A percentile compares a stretch with the other conserved stretches of the same genome.
Evolutionary conservation across 257 asterid species (phyloP).

Genomic region (Prunella vulgaris): DNA sequence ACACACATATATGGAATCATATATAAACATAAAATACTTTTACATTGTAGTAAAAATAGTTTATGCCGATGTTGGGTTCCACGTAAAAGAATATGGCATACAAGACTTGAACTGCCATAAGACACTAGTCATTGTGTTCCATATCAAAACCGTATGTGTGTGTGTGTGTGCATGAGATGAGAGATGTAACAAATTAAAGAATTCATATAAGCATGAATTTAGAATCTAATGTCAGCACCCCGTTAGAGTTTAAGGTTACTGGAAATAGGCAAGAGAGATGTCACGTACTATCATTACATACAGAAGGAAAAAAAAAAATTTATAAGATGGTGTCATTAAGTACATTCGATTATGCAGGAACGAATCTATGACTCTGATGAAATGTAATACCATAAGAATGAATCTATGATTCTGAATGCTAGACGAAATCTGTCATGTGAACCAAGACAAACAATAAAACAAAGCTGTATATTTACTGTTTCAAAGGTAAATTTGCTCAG

Average conservation of each 20-base stretch:
- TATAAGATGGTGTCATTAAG: not conserved
- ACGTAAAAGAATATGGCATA: too few species aligned
- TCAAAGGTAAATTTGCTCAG: slow-evolving; percentile 1
- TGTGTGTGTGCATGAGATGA: not conserved
- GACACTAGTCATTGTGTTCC: too few species aligned
- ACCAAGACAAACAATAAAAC: slow-evolving; percentile 25
- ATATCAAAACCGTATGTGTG: too few species aligned
- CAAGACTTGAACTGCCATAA: too few species aligned
- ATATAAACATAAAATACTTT: too few species aligned
- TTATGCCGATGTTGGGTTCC: too few species aligned
- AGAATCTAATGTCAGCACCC: not conserved
- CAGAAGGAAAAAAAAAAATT: not conserved
- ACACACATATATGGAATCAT: too few species aligned
- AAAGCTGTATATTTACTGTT: slow-evolving; percentile 20
- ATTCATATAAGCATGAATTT: not conserved
- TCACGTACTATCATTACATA: not conserved
- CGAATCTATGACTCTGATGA: not conserved
- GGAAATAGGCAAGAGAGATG: not conserved
- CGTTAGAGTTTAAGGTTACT: not conserved
- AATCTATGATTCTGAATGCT: not conserved
- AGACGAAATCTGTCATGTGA: not conserved
- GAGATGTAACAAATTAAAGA: not conserved
- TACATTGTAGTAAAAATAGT: too few species aligned
- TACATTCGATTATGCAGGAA: not conserved
- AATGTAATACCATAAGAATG: not conserved